Conservation (phyloP, 192 early-diverging fungal species). For the Backusella sp. region DNA sequence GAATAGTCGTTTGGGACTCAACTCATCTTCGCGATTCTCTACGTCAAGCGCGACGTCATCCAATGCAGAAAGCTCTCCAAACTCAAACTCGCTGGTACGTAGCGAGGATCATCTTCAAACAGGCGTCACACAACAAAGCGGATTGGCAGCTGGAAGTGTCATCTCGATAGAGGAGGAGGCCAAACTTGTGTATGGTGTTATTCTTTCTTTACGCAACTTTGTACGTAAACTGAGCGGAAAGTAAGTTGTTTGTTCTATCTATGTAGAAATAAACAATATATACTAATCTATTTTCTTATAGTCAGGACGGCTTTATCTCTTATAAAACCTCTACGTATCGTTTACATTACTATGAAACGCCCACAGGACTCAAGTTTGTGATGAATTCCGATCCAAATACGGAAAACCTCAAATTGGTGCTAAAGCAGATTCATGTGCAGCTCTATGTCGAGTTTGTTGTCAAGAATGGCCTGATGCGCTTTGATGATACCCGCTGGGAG, state of each 20-base stretch:
- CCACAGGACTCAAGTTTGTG: constrained; percentile 86
- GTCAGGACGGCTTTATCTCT: constrained; percentile 65
- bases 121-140: constrained; percentile 32
- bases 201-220: constrained; percentile 86
- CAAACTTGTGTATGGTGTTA: constrained; percentile 96
- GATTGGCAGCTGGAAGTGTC: constrained; percentile 43
- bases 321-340: constrained; percentile 85
- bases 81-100: constrained; percentile 23
- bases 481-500: constrained; percentile 51
- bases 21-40: constrained; percentile 45
- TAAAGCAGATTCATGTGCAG: constrained; percentile 80
- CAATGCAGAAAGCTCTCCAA: constrained; percentile 18
- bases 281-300: neutral
- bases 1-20: constrained; percentile 35
- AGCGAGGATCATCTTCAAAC: constrained; percentile 22
- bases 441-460: constrained; percentile 93
- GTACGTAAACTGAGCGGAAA: constrained; percentile 75
- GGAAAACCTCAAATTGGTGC: constrained; percentile 63
- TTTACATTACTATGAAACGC: constrained; percentile 89
- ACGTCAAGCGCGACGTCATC: constrained; percentile 31
- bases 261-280: neutral
- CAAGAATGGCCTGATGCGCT: constrained; percentile 78
- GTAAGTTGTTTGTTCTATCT: constrained; percentile 25
- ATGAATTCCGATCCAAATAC: constrained; percentile 76
- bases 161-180: constrained; percentile 80